Conservation (phyloP, 192 early-diverging fungal species). For the Paraglomus brasilianum region DNA sequence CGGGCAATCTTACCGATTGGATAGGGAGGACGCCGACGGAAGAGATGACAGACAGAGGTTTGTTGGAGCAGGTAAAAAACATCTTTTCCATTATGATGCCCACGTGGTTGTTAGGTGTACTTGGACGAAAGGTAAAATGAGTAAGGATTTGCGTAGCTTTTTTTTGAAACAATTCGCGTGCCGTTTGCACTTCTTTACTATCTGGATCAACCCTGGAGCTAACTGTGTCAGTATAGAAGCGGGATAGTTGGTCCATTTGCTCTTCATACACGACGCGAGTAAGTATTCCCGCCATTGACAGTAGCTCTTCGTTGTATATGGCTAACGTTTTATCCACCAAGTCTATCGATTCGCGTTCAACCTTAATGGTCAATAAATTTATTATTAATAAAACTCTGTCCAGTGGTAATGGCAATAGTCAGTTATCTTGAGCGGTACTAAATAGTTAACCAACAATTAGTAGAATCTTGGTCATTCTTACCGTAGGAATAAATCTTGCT, state of each 20-base stretch:
- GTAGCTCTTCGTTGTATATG: conserved; percentile 79
- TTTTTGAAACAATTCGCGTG: conserved; percentile 55
- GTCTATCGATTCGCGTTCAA: conserved; percentile 86
- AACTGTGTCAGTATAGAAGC: conserved; percentile 53
- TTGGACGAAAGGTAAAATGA: conserved; percentile 67
- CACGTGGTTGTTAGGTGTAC: conserved; percentile 70
- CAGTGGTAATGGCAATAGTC: too few relatives aligned
- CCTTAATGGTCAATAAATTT: neutral
- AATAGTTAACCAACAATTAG: too few relatives aligned
- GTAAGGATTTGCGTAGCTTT: conserved; percentile 65
- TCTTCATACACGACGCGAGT: conserved; percentile 77
- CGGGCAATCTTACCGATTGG: conserved; percentile 59
- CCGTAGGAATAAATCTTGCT: conserved; percentile 85
- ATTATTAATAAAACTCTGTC: too few relatives aligned
- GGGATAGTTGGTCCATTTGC: conserved; percentile 61
- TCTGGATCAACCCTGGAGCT: conserved; percentile 33
- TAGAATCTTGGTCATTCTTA: too few relatives aligned
- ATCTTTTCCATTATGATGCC: conserved; percentile 54
- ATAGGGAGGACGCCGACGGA: conserved; percentile 60
- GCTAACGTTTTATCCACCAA: conserved; percentile 81
- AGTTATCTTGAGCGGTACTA: too few relatives aligned
- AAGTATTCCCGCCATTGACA: conserved; percentile 70
- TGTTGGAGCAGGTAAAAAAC: conserved; percentile 55
- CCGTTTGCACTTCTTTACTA: conserved; percentile 43
- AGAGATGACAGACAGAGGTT: conserved; percentile 61